Base-by-base conservation (phyloP, 1,139 yeast species). In the Zygotorulaspora mrakii region DNA sequence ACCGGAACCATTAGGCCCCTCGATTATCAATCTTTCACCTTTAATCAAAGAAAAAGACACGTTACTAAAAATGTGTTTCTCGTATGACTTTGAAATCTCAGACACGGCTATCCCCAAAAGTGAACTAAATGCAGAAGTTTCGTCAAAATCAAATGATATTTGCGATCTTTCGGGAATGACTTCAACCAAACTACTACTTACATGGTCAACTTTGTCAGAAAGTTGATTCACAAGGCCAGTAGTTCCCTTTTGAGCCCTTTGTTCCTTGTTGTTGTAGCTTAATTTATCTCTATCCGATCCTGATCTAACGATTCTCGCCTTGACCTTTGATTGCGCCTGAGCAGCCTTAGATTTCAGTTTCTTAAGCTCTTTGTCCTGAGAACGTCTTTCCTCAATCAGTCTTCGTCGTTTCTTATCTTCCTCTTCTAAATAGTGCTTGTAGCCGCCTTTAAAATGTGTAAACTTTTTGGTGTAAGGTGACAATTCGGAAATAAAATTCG, bases 1-100 rank as follows among this genome's bases (percentile, higher is more conserved):
- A 10, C 48, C 47, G 31, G 38, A 45, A 17, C 48, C 48, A 29
- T 45, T 45, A 6, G 47, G 48, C 14, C 48, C 48, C 39, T 43
- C 45, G 32, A 45, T 36, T 16, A 45, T 31, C 20, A 45, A 36
- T 32, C 45, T 45, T 17, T 45, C 45, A 34, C 48, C 48, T 33
- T 31, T 40, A 11, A 33, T 31, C 38, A 45, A 30, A 29, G 45
- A 31, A 25, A 45, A 43, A 17, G 47, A 43, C 14, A 45, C 32
- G 26, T 45, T 36, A 35, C 37, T 31, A 25, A 45, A 43, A 17
- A 45, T 14, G 26, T 12, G 40, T 38, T 40, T 39, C 31, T 37
- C 37, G 29, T 39, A 40, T 12, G 47, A 45, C 37, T 43, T 45
- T 22, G 47, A 43, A 16, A 43, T 28, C 7, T 35, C 38, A 13